phyloP scores from a whole-genome alignment of 2,329 filamentous ascomycete genomes.

The Pseudocercospora fuligena region DNA sequence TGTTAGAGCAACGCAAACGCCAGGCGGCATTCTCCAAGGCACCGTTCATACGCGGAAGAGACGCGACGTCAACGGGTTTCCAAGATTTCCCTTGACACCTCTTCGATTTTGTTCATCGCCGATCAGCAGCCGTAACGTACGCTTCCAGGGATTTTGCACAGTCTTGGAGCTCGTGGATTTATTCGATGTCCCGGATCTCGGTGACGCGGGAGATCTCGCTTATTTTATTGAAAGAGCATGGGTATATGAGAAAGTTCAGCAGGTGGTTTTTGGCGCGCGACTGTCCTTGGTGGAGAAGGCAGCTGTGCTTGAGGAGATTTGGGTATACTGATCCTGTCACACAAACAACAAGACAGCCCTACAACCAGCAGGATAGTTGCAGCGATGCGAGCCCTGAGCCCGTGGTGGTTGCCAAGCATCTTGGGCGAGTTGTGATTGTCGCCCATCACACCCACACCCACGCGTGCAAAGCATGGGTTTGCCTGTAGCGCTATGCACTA shows the following conservation, averaged over 20 bases:
- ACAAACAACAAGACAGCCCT: not conserved
- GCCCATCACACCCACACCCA: not conserved
- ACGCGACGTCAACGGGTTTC: conserved; percentile 5
- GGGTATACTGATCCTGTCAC: not conserved
- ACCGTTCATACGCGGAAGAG: not conserved
- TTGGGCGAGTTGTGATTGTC: not conserved
- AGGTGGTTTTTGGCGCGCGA: conserved; percentile 1
- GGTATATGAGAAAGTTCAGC: conserved; percentile 12
- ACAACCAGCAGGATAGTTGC: not conserved
- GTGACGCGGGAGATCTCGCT: not conserved
- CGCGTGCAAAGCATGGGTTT: not conserved
- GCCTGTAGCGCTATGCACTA: not conserved
- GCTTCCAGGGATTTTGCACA: conserved; percentile 12
- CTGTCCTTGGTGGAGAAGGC: conserved; percentile 7
- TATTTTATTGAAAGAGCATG: conserved; percentile 6
- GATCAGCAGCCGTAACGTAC: not conserved
- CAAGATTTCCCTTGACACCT: conserved; percentile 12
- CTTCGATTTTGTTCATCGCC: not conserved
- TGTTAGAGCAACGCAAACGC: not conserved
- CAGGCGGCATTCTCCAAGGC: not conserved
- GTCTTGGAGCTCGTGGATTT: conserved; percentile 14
- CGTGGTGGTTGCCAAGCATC: not conserved
- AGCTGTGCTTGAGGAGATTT: conserved; percentile 16
- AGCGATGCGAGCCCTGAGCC: not conserved
- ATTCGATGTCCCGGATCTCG: conserved; percentile 10